Conservation (phyloP, 179 eudicot genomes). For the Vitellaria paradoxa region DNA sequence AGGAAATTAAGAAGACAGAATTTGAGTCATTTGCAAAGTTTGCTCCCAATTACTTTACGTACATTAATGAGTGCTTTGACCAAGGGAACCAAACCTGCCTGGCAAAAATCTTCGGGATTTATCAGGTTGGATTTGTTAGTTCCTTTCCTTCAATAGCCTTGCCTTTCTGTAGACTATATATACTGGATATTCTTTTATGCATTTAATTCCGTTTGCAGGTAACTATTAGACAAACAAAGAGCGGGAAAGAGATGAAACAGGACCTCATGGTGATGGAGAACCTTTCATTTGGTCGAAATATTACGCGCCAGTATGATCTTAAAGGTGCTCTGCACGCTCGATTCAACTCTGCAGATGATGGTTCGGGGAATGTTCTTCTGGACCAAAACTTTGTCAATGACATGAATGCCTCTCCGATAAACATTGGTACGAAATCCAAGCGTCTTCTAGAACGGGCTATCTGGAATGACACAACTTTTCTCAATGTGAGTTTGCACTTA, state of each 20-base stretch:
- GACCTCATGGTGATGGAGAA: slow-evolving; percentile 95
- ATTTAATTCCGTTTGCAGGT: slow-evolving; percentile 42
- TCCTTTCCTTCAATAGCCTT: neutral
- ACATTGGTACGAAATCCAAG: slow-evolving; percentile 66
- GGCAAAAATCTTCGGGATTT: slow-evolving; percentile 91
- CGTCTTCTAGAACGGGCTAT: slow-evolving; percentile 80
- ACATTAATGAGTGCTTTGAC: slow-evolving; percentile 66
- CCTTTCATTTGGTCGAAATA: slow-evolving; percentile 68
- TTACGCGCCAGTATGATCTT: slow-evolving; percentile 76
- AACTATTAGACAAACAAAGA: slow-evolving; percentile 53
- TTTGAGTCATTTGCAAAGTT: slow-evolving; percentile 75
- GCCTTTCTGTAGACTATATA: neutral
- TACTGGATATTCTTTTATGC: neutral
- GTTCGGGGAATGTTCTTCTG: slow-evolving; percentile 75
- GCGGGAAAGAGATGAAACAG: slow-evolving; percentile 69
- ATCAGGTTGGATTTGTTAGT: slow-evolving; percentile 59
- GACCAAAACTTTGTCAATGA: slow-evolving; percentile 94
- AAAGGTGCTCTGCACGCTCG: slow-evolving; percentile 94
- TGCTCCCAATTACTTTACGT: slow-evolving; percentile 60
- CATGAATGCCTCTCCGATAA: slow-evolving; percentile 81
- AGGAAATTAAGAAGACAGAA: slow-evolving; percentile 87
- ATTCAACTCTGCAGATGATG: slow-evolving; percentile 54
- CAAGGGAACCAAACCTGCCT: slow-evolving; percentile 88
- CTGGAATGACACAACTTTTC: slow-evolving; percentile 92
- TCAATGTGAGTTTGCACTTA: slow-evolving; percentile 50